Base-by-base conservation (phyloP, 352 stramenopile genomes). In the Phytophthora pisi region DNA sequence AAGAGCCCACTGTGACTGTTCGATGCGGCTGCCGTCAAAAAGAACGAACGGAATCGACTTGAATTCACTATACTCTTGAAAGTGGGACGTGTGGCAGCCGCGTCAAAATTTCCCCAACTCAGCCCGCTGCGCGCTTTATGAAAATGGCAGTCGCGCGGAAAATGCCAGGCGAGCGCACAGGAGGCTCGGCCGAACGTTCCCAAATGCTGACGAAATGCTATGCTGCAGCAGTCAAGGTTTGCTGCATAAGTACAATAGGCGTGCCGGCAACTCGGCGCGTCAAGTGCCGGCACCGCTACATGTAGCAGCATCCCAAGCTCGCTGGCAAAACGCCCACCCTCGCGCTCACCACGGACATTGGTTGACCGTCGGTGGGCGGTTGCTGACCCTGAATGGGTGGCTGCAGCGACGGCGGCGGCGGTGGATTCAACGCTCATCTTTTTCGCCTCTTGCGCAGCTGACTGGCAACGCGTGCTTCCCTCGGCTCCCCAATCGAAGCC, bases 361-460 rank as follows among this genome's bases (percentile, higher is more conserved):
- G 10, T 23, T 47, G 40, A 23, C 16, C 11, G 16, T 47, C 6
- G 40, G 40, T 5, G 40, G 16, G 40, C 40, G 40, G 57, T 45
- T 66, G 31, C 30, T 50, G 28, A 0, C 20, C 11, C 34, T 9
- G 16, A 59, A 64, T 34, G 61, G 46, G 40, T 59, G 49, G 40
- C 42, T 56, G 31, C 31, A 23, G 20, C 57, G 54, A n/a, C 40
- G 40, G 40, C n/a, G 40, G 40, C 45, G 11, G 15, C 34, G 9
- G 54, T 64, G 36, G 55, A 69, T 54, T 65, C 55, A 54, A 56
- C 46, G 64, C 58, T 68, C 64, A 72, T 72, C 58, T 72, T 64
- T 68, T 24, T 55, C 57, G 43, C 36, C 42, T 49, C 43, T 11
- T 40, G 26, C 59, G 66, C 66, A 74, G 61, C 66, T 74, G 66